Base-by-base conservation (phyloP, 179 eudicot genomes). In the Amaranthus tricolor region DNA sequence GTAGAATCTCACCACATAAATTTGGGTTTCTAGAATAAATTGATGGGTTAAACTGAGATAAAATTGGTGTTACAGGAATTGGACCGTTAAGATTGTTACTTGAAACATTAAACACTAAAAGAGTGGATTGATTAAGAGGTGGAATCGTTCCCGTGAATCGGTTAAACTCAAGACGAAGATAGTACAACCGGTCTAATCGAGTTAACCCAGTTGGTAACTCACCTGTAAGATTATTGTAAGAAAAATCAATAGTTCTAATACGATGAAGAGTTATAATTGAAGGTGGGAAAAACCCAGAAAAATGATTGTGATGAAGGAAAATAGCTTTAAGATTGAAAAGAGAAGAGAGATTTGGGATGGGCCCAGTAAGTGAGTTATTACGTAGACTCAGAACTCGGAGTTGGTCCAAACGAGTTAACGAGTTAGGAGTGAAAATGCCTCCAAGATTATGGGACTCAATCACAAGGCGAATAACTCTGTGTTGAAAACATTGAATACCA, bases 321-420 rank as follows among this genome's bases (percentile, higher is more conserved):
- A 94, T 61, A 0, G 89, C 84, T 44, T 90, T 92, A 55, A 90
- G 90, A 68, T 90, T 94, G 15, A 52, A 1, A 3, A 94, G 82
- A 12, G 78, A 66, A 3, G 96, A 82, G 15, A 94, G 85, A 62
- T 88, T 77, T 4, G 97, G 97, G 21, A 92, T 76, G 8, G 74
- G 83, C 5, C 97, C 98, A 47, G 71, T 57, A 19, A 94, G 78
- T 20, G 93, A 92, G 88, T 89, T 89, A 47, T 86, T 85, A 17
- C 83, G 86, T n/a, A 94, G 83, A 61, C 90, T 88, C 9, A 94
- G 80, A 17, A 94, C 96, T 21, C 98, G 66, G 77, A 85, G 88
- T 58, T 85, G 85, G 73, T 77, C 80, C 3, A 85, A 50, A 10
- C 56, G 73, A 59, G 85, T 62, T 5, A 85, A 58, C 15, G 88